A percentile compares a stretch with the other conserved stretches of the same genome.
phyloP scores from a whole-genome alignment of 257 asterid species.

The Handroanthus guayacan region DNA sequence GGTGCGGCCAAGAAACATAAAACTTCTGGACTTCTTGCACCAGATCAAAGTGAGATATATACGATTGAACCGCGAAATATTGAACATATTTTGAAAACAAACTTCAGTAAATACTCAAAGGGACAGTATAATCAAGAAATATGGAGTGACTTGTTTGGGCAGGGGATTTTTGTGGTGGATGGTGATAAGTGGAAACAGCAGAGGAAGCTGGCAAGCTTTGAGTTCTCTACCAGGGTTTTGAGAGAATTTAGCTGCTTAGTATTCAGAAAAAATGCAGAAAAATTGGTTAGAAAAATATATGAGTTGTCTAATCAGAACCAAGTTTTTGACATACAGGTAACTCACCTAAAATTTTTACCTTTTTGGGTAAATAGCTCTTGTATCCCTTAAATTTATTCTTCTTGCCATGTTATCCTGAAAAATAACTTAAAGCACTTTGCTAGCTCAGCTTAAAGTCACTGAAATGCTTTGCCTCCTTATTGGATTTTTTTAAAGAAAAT shows the following conservation, averaged over 20 bases:
- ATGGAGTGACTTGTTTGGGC: conserved; percentile 59
- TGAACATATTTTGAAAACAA: conserved; percentile 67
- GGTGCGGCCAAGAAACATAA: conserved; percentile 45
- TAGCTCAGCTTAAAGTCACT: no score
- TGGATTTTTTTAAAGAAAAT: no score
- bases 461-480: no score
- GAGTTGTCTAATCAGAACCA: conserved; percentile 42
- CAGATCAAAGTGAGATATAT: conserved; percentile 63
- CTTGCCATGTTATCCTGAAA: no score
- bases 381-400: no score
- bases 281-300: conserved; percentile 46
- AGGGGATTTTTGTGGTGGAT: conserved; percentile 72
- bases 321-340: conserved; percentile 68
- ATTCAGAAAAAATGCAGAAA: conserved; percentile 62
- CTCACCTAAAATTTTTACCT: no score
- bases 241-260: conserved; percentile 74
- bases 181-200: conserved; percentile 84
- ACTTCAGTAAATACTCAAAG: conserved; percentile 55
- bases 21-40: conserved; percentile 56
- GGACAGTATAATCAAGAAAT: conserved; percentile 59
- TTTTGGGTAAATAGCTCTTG: no score
- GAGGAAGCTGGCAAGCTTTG: conserved; percentile 73
- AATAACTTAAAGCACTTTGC: no score
- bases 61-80: conserved; percentile 62
- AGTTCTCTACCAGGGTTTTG: conserved; percentile 72